Evolutionary conservation across 2,329 filamentous ascomycete species (phyloP), one percentile per base, ranked within the genome.

Genomic region (Xylariaceae sp.): DNA sequence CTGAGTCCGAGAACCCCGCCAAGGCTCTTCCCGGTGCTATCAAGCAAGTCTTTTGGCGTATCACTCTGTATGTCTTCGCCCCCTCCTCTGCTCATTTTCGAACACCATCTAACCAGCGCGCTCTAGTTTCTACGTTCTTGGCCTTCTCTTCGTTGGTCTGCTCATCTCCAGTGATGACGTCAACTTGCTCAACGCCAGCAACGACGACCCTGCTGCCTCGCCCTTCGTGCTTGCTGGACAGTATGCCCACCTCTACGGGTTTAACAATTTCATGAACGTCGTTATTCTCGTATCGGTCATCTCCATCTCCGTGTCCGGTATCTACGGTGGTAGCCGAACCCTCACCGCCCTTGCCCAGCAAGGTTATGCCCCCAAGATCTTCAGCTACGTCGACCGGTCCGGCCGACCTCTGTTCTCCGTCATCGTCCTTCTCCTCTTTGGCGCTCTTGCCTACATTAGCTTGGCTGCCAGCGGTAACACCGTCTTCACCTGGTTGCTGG

Each of bases 11-110:
- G 8, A 87, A 88, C 59, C 86, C 86, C 0, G 75, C 80, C 45
- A 83, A 86, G 60, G 79, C 84, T 0, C 75, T 95, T 1, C 90
- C 90, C 0, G 83, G 81, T 2, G 90, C 90, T 5, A 83, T 92
- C 58, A 94, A 93, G 70, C 89, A 94, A 62, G 87, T 79, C 23
- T 79, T 79, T 47, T 79, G 75, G 75, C 73, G 76, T 54, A 78
- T 79, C 48, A 76, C 72, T 0, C 60, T 78, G 50, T 64, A 50
- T 55, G 61, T 52, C 17, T n/a, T 20, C 14, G 22, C 27, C 4
- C 1, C 19, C 8, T 17, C 5, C 12, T 29, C 3, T 4, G 1
- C 5, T 6, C 32, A 38, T 1, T 5, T 5, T 10, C 5, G 11
- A 32, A 33, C 6, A 3, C 3, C 10, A 39, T 17, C 50, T 59